Base-by-base conservation (phyloP, 306 rosid genomes). In the Vigna reflexopilosa region DNA sequence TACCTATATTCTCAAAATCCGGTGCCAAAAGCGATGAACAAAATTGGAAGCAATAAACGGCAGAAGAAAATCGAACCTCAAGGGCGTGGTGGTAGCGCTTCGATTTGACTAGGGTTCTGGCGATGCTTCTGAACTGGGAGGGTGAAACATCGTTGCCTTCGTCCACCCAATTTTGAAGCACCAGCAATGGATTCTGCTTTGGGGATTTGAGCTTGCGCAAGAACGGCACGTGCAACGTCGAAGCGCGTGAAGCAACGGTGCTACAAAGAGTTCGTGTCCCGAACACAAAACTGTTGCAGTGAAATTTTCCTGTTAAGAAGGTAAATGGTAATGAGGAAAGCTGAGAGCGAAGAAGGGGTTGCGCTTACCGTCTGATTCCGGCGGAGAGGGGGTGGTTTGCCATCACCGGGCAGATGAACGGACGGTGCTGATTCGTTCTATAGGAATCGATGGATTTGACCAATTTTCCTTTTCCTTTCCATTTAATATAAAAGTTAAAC, bases 51-150 rank as follows among this genome's bases (percentile, higher is more conserved):
- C 51, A 55, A 28, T 12, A 34, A 30, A 49, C 16, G 55, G 36
- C 28, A 44, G 11, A 24, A 70, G 24, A 38, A 64, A 79, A 58
- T 7, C 7, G 57, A 66, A 90, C 97, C 98, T 94, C 82, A 1
- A 88, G 88, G 5, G 94, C 94, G 71, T 87, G 89, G 19, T 72
- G 57, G 66, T 84, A 83, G 80, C 93, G 90, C 51, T 87, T 90
- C n/a, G 84, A 82, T 71, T 82, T 85, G 66, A 85, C 47, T 12
- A 92, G 90, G 38, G 70, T 80, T 40, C 72, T 68, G 77, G 78
- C 47, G 74, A 84, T 70, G 77, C 77, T 58, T 50, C 97, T 92
- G 48, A 94, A 91, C 12, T 87, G 86, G 26, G 75, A 75, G 44
- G 45, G 49, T 11, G 94, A 84, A 65, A 92, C 49, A 36, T 67